A percentile compares a stretch with the other conserved stretches of the same genome.
phyloP scores from a whole-genome alignment of 148 eudicot species.

The Pouteria glomerata region DNA sequence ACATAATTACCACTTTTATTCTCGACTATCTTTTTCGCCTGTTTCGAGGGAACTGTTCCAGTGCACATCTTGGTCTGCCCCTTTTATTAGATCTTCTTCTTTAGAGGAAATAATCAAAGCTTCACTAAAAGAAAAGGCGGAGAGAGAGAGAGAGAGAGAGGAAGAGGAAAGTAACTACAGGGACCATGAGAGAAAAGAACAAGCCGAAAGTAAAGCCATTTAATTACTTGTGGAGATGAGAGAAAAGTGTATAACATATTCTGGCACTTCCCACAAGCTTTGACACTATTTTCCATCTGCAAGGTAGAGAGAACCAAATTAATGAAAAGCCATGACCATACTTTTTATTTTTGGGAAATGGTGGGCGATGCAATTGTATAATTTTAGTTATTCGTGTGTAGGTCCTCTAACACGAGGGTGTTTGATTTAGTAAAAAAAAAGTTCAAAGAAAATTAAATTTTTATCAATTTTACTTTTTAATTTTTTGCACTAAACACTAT shows the following conservation, averaged over 20 bases:
- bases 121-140: neutral
- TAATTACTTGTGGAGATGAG: neutral
- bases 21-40: neutral
- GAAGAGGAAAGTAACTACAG: no score
- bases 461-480: no score
- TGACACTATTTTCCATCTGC: slow-evolving; percentile 12
- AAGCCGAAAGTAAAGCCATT: neutral
- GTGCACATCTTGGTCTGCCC: neutral
- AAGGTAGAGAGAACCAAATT: neutral
- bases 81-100: neutral
- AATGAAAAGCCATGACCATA: no score
- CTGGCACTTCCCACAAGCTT: neutral
- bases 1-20: neutral
- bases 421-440: no score
- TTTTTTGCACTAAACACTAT: no score
- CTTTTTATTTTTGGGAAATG: neutral
- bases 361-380: no score
- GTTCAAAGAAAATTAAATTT: no score
- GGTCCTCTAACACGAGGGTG: no score
- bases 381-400: no score
- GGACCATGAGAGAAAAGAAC: neutral
- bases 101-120: neutral
- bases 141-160: neutral
- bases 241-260: neutral
- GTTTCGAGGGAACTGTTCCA: neutral